Evolutionary conservation across 495 filamentous ascomycete genomes (phyloP), one percentile per base, ranked within the genome.

Genomic region (Chaetomium fimeti): DNA sequence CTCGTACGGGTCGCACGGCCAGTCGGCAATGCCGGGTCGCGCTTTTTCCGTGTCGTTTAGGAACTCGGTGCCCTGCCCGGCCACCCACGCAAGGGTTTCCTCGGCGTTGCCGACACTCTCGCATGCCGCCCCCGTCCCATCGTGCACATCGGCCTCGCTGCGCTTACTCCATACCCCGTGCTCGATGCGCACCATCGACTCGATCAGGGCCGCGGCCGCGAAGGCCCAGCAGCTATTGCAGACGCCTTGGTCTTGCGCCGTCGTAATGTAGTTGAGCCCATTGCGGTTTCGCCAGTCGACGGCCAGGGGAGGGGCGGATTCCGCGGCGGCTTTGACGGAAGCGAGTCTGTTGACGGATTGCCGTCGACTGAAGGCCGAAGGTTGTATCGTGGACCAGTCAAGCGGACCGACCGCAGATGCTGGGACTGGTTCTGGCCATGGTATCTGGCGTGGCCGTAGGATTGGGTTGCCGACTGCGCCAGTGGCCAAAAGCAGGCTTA

Each of bases 201-300:
- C 68, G 40, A 70, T 49, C 4, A 70, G 62, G 6, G 68, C 68
- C 5, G 65, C 60, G 0, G 25, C 63, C 2, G 65, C 68, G 6
- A 70, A 70, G 42, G 65, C 68, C 68, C 68, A 70, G 63, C 68
- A 70, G 51, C 52, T 60, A 43, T 65, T 52, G 61, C 68, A 70
- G 15, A 12, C 52, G 15, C 68, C 68, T 55, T 70, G 68, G 51
- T 70, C 49, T 40, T 67, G 68, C 0, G 61, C 5, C 9, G 65
- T 63, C 13, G 65, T 67, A 55, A 67, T 67, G 61, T 62, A 67
- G 61, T 67, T 67, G 25, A 61, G 18, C 16, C 61, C 57, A 27
- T 57, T 40, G 45, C 65, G 60, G 65, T 67, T 67, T 15, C 65
- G 54, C 65, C 65, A 67, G 61, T 67, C 65, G 48, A 67, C 65